Base-by-base conservation (phyloP, 805 yeast genomes). In the Saturnispora zaruensis region DNA sequence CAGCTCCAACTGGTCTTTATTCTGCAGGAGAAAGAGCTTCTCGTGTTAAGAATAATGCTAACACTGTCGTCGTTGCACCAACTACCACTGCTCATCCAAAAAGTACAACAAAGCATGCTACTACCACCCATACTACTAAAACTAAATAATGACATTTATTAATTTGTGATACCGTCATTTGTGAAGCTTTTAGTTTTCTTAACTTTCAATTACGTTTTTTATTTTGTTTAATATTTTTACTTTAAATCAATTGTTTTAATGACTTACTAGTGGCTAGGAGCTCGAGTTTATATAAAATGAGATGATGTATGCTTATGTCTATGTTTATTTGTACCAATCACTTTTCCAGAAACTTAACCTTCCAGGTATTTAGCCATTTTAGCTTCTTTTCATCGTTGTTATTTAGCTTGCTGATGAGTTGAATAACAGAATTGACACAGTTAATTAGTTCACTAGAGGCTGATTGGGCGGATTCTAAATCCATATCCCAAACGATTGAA, bases 361-460 rank as follows among this genome's bases (percentile, higher is more conserved):
- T 65, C 83, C 85, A 79, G 3, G 81, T 68, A 30, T 65, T 66
- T 46, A 79, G 65, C 84, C 86, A 81, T 59, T 74, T 75, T n/a
- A 71, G 64, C 61, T 78, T 82, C 55, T 74, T 74, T 13, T 72
- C 74, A 52, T 77, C 77, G 7, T 63, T 61, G 49, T 68, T 70
- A 55, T 82, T 82, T 36, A 79, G 65, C 9, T 59, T 63, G 45
- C 70, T 72, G 14, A 82, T 73, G 1, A 69, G 59, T 6, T 60
- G 63, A 1, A 75, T 66, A 44, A 71, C 55, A 8, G 58, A 56
- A 4, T 57, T 42, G 24, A 62, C 49, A 3, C 60, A 64, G 43
- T 59, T 60, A 1, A 14, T 48, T 34, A 66, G 48, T 21, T 51
- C 36, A 5, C 41, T 36, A 7, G 53, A 42, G 1, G 52, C 56